Conservation (phyloP, 73 alveolate species). For the Tetrahymena borealis region DNA sequence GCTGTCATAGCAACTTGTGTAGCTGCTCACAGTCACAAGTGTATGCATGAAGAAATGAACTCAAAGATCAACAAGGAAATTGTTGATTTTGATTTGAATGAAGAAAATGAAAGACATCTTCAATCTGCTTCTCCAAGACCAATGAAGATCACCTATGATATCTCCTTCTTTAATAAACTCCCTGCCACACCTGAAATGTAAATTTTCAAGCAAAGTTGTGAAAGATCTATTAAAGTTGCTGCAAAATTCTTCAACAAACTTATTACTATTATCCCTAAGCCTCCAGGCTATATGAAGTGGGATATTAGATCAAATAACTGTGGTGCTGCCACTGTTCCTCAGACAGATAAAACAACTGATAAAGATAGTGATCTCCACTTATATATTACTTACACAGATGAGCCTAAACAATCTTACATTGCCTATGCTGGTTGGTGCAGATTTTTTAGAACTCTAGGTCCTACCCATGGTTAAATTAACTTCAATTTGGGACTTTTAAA, state of each 20-base stretch:
- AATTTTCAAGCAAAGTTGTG: neutral
- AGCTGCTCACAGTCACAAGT: neutral
- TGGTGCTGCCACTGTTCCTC: neutral
- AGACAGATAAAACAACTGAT: neutral
- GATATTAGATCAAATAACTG: neutral
- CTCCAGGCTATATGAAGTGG: neutral
- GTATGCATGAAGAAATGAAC: neutral
- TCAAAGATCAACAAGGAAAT: neutral
- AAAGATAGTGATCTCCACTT: neutral
- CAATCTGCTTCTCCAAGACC: neutral
- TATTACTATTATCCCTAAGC: neutral
- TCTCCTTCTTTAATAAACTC: neutral
- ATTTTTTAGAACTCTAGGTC: neutral
- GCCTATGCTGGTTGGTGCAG: neutral
- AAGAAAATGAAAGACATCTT: neutral
- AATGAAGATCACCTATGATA: neutral
- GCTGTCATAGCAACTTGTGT: neutral
- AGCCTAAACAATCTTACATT: neutral
- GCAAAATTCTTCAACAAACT: neutral
- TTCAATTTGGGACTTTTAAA: neutral
- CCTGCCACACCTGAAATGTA: neutral
- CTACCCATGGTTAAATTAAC: neutral
- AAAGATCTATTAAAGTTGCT: neutral
- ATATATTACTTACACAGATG: neutral
- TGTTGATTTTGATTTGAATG: neutral